Percentiles rank a stretch among this genome's conserved stretches.
These are phyloP conservation scores for Gymnopilus junonius DNA, from an alignment of 768 basidiomycete species.

Conservation along the genomic window DNA sequence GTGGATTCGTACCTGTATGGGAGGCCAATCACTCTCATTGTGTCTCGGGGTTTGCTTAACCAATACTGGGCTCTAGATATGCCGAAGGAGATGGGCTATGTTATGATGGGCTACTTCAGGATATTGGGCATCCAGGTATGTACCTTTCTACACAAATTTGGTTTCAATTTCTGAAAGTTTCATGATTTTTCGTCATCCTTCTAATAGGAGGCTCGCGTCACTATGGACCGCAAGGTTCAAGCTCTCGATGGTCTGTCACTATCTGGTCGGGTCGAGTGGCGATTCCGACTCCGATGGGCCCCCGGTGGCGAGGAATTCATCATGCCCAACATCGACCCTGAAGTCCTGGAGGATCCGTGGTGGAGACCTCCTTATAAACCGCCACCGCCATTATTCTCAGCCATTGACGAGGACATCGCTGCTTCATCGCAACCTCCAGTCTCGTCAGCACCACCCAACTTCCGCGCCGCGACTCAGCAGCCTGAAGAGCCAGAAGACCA, in stretches of 20 bases:
- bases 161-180: neutral
- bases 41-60: slow-evolving; percentile 33
- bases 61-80: slow-evolving; percentile 32
- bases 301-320: slow-evolving; percentile 51
- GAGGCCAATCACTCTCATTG: slow-evolving; percentile 46
- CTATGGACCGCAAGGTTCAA: neutral
- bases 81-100: slow-evolving; percentile 42
- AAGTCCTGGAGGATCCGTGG: slow-evolving; percentile 23
- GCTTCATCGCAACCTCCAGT: neutral
- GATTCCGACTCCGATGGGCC: slow-evolving; percentile 50
- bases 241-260: neutral
- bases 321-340: slow-evolving; percentile 7
- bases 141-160: neutral
- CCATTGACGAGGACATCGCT: neutral
- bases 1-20: slow-evolving; percentile 41
- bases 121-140: slow-evolving; percentile 44
- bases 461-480: neutral
- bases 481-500: slow-evolving; percentile 20
- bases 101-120: slow-evolving; percentile 52
- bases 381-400: neutral
- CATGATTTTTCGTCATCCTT: neutral
- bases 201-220: slow-evolving; percentile 27
- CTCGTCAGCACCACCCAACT: neutral
- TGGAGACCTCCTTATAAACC: slow-evolving; percentile 17
- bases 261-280: slow-evolving; percentile 46